These are phyloP conservation scores for Euclidium syriacum DNA, from an alignment of 345 rosid species.

Conservation along the genomic window DNA sequence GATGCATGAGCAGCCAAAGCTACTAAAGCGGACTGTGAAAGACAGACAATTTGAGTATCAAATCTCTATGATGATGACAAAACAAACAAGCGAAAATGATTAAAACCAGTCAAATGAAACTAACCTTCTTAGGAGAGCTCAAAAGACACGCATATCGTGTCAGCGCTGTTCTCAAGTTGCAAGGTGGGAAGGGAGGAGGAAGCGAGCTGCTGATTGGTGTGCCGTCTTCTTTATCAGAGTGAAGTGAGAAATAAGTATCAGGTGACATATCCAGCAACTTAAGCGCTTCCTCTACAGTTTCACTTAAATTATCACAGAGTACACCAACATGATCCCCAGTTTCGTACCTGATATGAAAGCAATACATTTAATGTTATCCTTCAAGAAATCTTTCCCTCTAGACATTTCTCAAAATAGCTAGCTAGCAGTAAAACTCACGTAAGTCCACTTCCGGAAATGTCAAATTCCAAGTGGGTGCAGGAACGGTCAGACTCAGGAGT, in stretches of 20 bases:
- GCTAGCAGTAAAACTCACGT: conserved; percentile 51
- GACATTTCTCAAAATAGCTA: background rate
- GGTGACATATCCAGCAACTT: conserved; percentile 65
- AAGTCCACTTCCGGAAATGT: conserved; percentile 81
- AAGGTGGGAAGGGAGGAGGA: conserved; percentile 86
- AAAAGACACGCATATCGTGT: conserved; percentile 77
- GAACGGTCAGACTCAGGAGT: conserved; percentile 91
- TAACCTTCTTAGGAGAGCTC: conserved; percentile 92
- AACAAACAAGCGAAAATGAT: background rate
- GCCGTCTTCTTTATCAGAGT: conserved; percentile 85
- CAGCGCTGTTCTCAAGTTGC: conserved; percentile 76
- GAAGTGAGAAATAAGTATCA: conserved; percentile 78
- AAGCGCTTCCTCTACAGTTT: conserved; percentile 88
- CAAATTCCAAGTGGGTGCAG: conserved; percentile 95
- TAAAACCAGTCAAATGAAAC: conserved; percentile 1
- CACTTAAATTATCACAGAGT: conserved; percentile 61
- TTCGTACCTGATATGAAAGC: conserved; percentile 60
- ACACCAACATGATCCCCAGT: conserved; percentile 76
- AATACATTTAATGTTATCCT: background rate
- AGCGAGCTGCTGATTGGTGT: conserved; percentile 74
- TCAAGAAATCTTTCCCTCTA: background rate
- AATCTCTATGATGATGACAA: conserved; percentile 5
- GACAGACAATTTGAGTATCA: conserved; percentile 4
- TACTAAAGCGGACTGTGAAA: conserved; percentile 73
- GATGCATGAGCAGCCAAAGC: conserved; percentile 96